phyloP scores from a whole-genome alignment of 352 stramenopile genomes.

The Halophytophthora batemanensis region DNA sequence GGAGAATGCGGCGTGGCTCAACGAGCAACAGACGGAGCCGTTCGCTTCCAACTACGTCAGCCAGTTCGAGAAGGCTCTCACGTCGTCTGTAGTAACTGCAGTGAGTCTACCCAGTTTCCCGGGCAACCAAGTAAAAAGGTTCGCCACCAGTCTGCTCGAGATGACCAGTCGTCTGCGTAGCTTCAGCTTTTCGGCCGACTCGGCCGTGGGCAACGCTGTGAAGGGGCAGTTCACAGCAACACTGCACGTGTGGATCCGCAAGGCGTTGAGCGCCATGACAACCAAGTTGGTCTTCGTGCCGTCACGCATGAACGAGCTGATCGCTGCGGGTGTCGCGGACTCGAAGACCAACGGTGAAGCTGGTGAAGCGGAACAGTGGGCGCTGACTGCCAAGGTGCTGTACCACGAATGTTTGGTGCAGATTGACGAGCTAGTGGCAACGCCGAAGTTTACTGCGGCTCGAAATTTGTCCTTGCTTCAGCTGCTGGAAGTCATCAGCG shows the following conservation, averaged over 20 bases:
- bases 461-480: conserved; percentile 24
- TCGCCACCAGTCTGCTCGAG: conserved; percentile 38
- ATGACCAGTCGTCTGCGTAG: conserved; percentile 36
- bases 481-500: conserved; percentile 43
- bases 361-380: conserved; percentile 27
- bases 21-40: conserved; percentile 15
- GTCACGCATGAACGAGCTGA: conserved; percentile 28
- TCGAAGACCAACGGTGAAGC: conserved; percentile 13
- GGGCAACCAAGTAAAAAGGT: conserved; percentile 31
- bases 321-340: conserved; percentile 18
- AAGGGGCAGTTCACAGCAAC: conserved; percentile 30
- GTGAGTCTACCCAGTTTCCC: conserved; percentile 41
- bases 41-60: conserved; percentile 41
- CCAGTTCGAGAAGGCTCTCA: conserved; percentile 66
- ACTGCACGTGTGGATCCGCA: conserved; percentile 37
- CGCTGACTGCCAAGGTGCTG: conserved; percentile 27
- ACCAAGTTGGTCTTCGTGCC: conserved; percentile 33
- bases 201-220: conserved; percentile 14
- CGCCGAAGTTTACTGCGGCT: conserved; percentile 14
- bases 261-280: conserved; percentile 28
- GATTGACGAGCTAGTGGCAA: conserved; percentile 22
- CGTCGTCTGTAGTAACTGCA: conserved; percentile 33
- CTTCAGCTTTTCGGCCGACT: conserved; percentile 35
- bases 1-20: conserved; percentile 29
- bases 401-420: conserved; percentile 34